Conservation (phyloP, 2,329 filamentous ascomycete species). For the Trichoderma harzianum region DNA sequence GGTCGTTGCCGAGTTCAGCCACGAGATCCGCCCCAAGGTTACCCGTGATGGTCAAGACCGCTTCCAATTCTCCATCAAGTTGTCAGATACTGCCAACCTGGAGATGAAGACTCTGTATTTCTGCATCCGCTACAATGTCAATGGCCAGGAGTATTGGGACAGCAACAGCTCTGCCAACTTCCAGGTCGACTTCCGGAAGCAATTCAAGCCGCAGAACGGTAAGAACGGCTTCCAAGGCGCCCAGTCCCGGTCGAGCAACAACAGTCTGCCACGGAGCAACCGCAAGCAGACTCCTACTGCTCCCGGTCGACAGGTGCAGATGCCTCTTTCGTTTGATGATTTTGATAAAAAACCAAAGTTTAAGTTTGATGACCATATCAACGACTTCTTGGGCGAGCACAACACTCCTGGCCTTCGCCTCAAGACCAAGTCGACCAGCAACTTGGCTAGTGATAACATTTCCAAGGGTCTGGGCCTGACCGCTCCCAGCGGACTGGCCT, state of each 20-base stretch:
- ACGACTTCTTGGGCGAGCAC: constrained; percentile 63
- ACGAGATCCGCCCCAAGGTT: constrained; percentile 69
- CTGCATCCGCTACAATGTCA: constrained; percentile 83
- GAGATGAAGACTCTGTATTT: constrained; percentile 91
- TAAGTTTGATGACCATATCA: constrained; percentile 57
- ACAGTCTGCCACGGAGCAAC: constrained; percentile 65
- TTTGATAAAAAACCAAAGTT: constrained; percentile 62
- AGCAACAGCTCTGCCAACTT: constrained; percentile 87
- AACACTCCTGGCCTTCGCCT: constrained; percentile 58
- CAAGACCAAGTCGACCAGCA: constrained; percentile 64
- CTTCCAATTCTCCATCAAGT: constrained; percentile 91
- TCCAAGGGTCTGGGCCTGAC: constrained; percentile 48
- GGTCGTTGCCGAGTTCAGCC: constrained; percentile 80
- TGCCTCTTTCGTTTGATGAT: constrained; percentile 63
- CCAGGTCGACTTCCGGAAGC: constrained; percentile 89
- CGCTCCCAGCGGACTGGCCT: constrained; percentile 65
- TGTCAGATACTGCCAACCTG: constrained; percentile 86
- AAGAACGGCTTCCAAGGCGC: constrained; percentile 53
- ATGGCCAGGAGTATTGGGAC: constrained; percentile 88
- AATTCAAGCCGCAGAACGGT: constrained; percentile 59
- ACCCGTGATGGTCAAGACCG: constrained; percentile 70
- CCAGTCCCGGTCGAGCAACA: constrained; percentile 47
- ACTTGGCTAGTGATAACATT: constrained; percentile 61
- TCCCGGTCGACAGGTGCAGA: constrained; percentile 51
- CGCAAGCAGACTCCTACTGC: constrained; percentile 44